Base-by-base conservation (phyloP, 1,284 basidiomycete genomes). In the Ceratobasidium papillatum region DNA sequence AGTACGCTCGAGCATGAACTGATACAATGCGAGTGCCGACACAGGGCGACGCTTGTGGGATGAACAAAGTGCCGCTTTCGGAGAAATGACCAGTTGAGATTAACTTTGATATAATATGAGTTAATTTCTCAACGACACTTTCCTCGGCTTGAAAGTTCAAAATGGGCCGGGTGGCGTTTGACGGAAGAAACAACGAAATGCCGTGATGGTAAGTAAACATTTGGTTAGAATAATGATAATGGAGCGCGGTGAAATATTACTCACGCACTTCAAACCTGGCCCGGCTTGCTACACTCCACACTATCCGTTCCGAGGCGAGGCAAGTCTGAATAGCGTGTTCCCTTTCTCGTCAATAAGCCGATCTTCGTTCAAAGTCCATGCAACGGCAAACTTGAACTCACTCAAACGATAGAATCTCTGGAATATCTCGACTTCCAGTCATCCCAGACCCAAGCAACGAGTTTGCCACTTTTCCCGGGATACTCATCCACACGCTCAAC, bases 401-500 rank as follows among this genome's bases (percentile, higher is more conserved):
- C 69, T 72, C 47, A 17, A 52, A 9, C 1, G 68, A 63, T 4
- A 79, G 64, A 14, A 79, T 80, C n/a, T 75, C 45, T 0, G 89
- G 89, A 8, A 87, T 79, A 27, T 80, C 77, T 25, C 25, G n/a
- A 30, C 25, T 58, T n/a, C 14, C 3, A 27, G 12, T 27, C n/a
- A 34, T 25, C 36, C 77, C 79, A 66, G 81, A 80, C 27, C 81
- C 83, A 51, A 81, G 83, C 56, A 87, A 80, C 4, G 85, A 84
- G 80, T 95, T 95, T 17, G 91, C 89, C 14, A 91, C 86, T 80
- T 88, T 92, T 12, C 82, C 82, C 34, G 93, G 91, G 3, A 94
- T 82, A 11, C 87, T 84, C 56, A 88, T 82, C 11, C 90, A 75
- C 76, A 87, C 85, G n/a, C 86, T 86, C 25, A 94, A 86, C 77